These are phyloP conservation scores for Populus pruinosa DNA, from an alignment of 345 rosid species.

Conservation along the genomic window DNA sequence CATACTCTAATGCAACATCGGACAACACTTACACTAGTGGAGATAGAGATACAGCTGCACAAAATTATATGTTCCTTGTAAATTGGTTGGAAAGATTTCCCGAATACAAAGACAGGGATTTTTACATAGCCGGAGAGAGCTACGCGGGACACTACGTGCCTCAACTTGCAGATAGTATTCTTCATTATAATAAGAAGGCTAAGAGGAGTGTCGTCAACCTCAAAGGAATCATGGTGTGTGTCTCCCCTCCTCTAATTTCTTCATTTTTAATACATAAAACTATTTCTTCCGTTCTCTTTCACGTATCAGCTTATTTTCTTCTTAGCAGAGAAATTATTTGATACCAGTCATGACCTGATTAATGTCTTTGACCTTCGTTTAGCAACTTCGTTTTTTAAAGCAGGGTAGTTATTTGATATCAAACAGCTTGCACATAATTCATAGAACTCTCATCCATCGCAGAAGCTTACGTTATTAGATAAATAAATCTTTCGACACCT, in stretches of 20 bases:
- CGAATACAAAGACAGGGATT: slow-evolving; percentile 58
- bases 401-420: too few relatives aligned
- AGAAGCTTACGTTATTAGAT: too few relatives aligned
- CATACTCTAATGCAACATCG: slow-evolving; percentile 67
- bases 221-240: slow-evolving; percentile 62
- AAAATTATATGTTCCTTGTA: slow-evolving; percentile 59
- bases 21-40: slow-evolving; percentile 45
- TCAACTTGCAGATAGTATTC: slow-evolving; percentile 68
- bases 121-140: slow-evolving; percentile 86
- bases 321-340: too few relatives aligned
- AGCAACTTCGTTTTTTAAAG: too few relatives aligned
- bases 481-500: too few relatives aligned
- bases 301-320: too few relatives aligned
- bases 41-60: slow-evolving; percentile 55
- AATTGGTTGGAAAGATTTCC: slow-evolving; percentile 92
- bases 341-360: too few relatives aligned
- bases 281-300: too few relatives aligned
- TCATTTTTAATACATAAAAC: too few relatives aligned
- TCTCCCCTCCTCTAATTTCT: neutral
- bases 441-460: too few relatives aligned
- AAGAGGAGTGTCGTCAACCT: slow-evolving; percentile 55
- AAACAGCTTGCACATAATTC: too few relatives aligned
- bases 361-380: too few relatives aligned
- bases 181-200: slow-evolving; percentile 41
- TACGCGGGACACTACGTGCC: slow-evolving; percentile 90